Conservation (phyloP, 1,139 yeast genomes). For the Yamadazyma dendronema region DNA sequence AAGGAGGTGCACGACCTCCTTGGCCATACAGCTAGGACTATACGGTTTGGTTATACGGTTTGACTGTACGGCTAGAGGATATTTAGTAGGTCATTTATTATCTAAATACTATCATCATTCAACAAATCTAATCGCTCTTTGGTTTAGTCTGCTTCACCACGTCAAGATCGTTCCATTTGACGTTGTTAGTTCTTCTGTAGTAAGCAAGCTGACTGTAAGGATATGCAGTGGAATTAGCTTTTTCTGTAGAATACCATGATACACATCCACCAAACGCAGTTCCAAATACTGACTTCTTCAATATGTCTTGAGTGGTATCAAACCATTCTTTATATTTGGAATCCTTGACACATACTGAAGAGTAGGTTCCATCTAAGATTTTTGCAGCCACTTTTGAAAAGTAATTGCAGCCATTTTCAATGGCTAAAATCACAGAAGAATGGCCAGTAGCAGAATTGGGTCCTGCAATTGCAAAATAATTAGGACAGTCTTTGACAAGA, state of each 20-base stretch:
- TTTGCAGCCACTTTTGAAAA: slow-evolving; percentile 24
- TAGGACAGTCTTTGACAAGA: slow-evolving; percentile 35
- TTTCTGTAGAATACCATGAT: slow-evolving; percentile 37
- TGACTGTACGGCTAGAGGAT: no score
- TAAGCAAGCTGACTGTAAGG: slow-evolving; percentile 39
- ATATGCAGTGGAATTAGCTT: slow-evolving; percentile 34
- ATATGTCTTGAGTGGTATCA: slow-evolving; percentile 24
- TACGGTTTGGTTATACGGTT: no score
- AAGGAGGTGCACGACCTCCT: no score
- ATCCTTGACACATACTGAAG: slow-evolving; percentile 31
- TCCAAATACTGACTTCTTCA: slow-evolving; percentile 36
- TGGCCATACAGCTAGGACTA: no score
- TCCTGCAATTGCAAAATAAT: slow-evolving; percentile 37
- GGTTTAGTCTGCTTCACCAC: no score
- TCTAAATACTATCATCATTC: no score
- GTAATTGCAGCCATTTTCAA: slow-evolving; percentile 35
- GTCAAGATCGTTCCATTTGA: slow-evolving; percentile 28
- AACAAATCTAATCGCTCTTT: no score
- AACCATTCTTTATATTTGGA: slow-evolving; percentile 39
- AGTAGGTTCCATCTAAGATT: slow-evolving; percentile 29
- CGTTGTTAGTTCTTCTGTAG: slow-evolving; percentile 29
- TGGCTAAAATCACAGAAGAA: slow-evolving; percentile 41
- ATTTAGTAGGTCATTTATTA: no score
- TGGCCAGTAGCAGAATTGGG: slow-evolving; percentile 48
- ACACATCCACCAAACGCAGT: slow-evolving; percentile 43